Evolutionary conservation across 228 moss, liverwort and hornwort genomes (phyloP).

Genomic region (Sphagnum magellanicum): DNA sequence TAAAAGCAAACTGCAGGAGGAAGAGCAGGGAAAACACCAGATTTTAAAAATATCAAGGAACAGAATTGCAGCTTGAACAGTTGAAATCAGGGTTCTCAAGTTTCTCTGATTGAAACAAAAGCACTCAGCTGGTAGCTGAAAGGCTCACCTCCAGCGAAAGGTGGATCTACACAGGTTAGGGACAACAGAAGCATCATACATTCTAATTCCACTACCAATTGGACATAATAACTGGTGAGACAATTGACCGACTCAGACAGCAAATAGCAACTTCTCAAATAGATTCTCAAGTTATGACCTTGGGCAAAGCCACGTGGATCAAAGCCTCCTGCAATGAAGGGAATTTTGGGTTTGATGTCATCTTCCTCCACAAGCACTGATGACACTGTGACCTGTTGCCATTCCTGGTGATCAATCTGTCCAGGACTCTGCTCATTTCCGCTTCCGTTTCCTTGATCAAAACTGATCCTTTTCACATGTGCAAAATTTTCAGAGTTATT

Average conservation of each 20-base stretch:
- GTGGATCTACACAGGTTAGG: too few species aligned
- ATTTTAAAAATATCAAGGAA: too few species aligned
- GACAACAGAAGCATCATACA: too few species aligned
- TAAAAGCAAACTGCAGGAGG: too few species aligned
- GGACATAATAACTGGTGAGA: too few species aligned
- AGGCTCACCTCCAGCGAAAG: too few species aligned
- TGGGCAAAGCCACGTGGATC: background rate
- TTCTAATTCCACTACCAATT: too few species aligned
- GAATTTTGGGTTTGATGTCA: background rate
- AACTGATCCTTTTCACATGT: background rate
- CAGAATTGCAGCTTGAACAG: too few species aligned
- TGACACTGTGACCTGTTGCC: background rate
- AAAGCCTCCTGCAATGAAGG: background rate
- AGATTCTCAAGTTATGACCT: background rate
- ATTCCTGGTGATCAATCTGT: background rate
- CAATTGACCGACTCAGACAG: background rate
- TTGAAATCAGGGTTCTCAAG: too few species aligned
- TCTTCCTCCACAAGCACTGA: background rate
- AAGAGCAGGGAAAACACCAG: too few species aligned
- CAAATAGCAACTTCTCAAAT: background rate
- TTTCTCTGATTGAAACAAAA: too few species aligned
- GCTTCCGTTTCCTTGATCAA: background rate
- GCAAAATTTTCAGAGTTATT: background rate
- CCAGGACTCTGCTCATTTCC: background rate
- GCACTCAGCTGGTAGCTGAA: too few species aligned